Conservation (phyloP, 2,329 filamentous ascomycete genomes). For the Exserohilum turcica region DNA sequence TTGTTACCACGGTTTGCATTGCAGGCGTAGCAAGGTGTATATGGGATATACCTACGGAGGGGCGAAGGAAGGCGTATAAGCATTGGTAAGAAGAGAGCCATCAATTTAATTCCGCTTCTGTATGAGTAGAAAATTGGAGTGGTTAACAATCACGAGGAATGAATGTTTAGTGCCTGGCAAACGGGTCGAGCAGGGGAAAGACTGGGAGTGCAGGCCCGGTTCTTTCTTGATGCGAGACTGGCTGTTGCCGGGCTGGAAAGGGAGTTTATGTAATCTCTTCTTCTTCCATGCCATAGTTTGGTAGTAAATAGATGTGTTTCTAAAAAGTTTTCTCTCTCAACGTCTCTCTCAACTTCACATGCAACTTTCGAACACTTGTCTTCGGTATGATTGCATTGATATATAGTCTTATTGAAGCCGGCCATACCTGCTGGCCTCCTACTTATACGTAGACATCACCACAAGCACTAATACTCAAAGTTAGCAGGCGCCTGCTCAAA, state of each 20-base stretch:
- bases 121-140: conserved; percentile 25
- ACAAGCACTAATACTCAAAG: conserved; percentile 28
- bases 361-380: too few relatives aligned
- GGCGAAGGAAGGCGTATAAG: conserved; percentile 4
- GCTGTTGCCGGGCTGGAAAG: not conserved
- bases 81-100: conserved; percentile 3
- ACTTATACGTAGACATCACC: not conserved
- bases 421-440: not conserved
- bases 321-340: not conserved
- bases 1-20: conserved; percentile 36
- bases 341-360: too few relatives aligned
- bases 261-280: not conserved
- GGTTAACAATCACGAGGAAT: not conserved
- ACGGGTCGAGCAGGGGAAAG: conserved; percentile 5
- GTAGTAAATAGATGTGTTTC: conserved; percentile 6
- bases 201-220: conserved; percentile 42
- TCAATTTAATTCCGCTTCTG: conserved; percentile 11
- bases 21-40: conserved; percentile 30
- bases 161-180: not conserved
- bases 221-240: conserved; percentile 8
- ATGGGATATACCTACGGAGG: conserved; percentile 11
- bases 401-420: not conserved
- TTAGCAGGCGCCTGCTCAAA: conserved; percentile 39
- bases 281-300: not conserved
- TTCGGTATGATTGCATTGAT: too few relatives aligned